Conservation (phyloP, 2,329 filamentous ascomycete genomes). For the Setomelanomma holmii region DNA sequence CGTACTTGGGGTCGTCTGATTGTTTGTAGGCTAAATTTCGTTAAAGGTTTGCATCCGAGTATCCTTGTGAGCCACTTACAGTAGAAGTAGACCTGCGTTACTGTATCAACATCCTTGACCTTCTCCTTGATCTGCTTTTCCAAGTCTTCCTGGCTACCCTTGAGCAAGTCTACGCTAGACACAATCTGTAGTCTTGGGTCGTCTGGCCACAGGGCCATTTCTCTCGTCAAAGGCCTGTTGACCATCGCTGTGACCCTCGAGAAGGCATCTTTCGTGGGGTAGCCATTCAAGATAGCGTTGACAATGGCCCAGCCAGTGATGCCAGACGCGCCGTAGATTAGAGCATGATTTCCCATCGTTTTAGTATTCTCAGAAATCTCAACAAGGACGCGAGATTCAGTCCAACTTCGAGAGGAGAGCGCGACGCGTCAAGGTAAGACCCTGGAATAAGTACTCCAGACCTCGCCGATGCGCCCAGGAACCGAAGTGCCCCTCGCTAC, state of each 20-base stretch:
- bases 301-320: constrained; percentile 60
- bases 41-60: neutral
- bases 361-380: neutral
- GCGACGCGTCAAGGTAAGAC: neutral
- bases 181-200: constrained; percentile 46
- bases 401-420: neutral
- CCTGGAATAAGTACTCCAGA: constrained; percentile 1
- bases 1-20: constrained; percentile 30
- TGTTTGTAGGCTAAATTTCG: constrained; percentile 38
- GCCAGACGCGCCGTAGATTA: constrained; percentile 55
- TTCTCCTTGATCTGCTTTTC: constrained; percentile 45
- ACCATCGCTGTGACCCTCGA: constrained; percentile 57
- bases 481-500: neutral
- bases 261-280: constrained; percentile 55
- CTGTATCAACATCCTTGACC: constrained; percentile 43
- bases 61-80: constrained; percentile 17
- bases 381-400: neutral
- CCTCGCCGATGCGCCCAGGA: neutral
- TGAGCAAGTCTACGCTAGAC: constrained; percentile 51
- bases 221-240: constrained; percentile 51
- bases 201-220: constrained; percentile 48
- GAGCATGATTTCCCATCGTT: constrained; percentile 40
- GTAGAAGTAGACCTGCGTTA: constrained; percentile 53
- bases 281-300: constrained; percentile 56
- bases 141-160: constrained; percentile 41